phyloP scores from a whole-genome alignment of 2,329 filamentous ascomycete species.

The Penicillium hordei region DNA sequence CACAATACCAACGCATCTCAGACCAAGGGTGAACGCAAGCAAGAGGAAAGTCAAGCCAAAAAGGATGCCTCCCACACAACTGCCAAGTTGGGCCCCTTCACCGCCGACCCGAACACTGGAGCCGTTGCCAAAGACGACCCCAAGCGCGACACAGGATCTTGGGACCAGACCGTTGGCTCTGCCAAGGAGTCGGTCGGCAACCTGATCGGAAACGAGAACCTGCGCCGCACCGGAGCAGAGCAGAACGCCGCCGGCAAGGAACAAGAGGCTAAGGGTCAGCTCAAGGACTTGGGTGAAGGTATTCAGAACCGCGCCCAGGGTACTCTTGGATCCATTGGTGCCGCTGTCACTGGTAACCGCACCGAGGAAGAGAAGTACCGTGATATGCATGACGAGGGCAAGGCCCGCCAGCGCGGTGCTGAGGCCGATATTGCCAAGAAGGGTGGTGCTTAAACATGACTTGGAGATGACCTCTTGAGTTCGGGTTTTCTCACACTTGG shows the following conservation, averaged over 20 bases:
- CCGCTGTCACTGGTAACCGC: constrained; percentile 71
- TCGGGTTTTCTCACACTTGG: not conserved
- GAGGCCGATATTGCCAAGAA: constrained; percentile 76
- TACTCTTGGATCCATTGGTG: constrained; percentile 67
- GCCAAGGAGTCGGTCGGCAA: constrained; percentile 80
- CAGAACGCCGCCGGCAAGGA: constrained; percentile 80
- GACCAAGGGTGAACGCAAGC: constrained; percentile 64
- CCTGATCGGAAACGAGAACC: constrained; percentile 68
- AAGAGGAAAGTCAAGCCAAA: constrained; percentile 63
- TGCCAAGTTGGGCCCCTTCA: constrained; percentile 70
- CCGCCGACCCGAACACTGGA: constrained; percentile 65
- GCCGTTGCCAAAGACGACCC: constrained; percentile 70
- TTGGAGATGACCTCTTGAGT: constrained; percentile 1
- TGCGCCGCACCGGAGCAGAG: constrained; percentile 71
- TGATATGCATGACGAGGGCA: constrained; percentile 73
- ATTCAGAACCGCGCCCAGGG: constrained; percentile 67
- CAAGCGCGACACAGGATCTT: constrained; percentile 69
- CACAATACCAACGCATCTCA: constrained; percentile 48
- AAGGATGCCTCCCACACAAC: constrained; percentile 71
- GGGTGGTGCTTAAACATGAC: constrained; percentile 13
- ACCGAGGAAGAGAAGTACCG: constrained; percentile 65
- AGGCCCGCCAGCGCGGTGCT: constrained; percentile 78
- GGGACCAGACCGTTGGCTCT: constrained; percentile 86
- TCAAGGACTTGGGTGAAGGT: constrained; percentile 71
- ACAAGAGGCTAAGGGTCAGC: constrained; percentile 79